Percentiles rank a stretch among this genome's conserved stretches.
phyloP scores from a whole-genome alignment of 495 filamentous ascomycete genomes.

The Extremus antarcticus region DNA sequence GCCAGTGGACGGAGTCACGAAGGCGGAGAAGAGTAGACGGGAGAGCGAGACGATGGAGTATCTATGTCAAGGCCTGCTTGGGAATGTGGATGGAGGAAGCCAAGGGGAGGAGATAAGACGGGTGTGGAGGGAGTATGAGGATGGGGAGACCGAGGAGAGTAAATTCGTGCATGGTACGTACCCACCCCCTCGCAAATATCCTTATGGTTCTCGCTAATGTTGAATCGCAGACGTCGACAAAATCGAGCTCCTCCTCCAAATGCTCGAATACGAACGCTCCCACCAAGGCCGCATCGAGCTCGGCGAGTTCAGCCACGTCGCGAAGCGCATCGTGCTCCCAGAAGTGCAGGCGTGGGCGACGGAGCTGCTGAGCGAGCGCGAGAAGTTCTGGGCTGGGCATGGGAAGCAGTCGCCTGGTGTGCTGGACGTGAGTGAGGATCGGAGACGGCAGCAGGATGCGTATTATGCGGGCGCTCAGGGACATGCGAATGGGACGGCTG shows the following conservation, averaged over 20 bases:
- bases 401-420: slow-evolving; percentile 19
- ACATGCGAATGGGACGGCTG: not conserved
- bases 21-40: slow-evolving; percentile 71
- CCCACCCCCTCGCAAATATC: not conserved
- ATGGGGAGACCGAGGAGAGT: slow-evolving; percentile 67
- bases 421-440: slow-evolving; percentile 9
- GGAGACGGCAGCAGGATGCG: slow-evolving; percentile 18
- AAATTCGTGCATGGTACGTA: slow-evolving; percentile 72
- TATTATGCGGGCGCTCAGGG: slow-evolving; percentile 13
- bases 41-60: slow-evolving; percentile 86
- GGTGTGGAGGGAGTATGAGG: slow-evolving; percentile 92
- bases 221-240: slow-evolving; percentile 54
- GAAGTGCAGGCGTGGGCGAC: slow-evolving; percentile 73
- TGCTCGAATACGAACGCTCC: slow-evolving; percentile 88
- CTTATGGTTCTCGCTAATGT: not conserved
- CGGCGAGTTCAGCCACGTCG: slow-evolving; percentile 72
- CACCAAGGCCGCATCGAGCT: slow-evolving; percentile 56
- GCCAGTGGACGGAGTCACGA: slow-evolving; percentile 62
- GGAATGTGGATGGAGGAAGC: slow-evolving; percentile 57
- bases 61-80: slow-evolving; percentile 59
- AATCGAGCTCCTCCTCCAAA: slow-evolving; percentile 86
- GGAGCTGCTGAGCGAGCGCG: slow-evolving; percentile 64
- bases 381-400: slow-evolving; percentile 53
- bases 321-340: slow-evolving; percentile 54
- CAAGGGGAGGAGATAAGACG: slow-evolving; percentile 53